phyloP scores from a whole-genome alignment of 495 filamentous ascomycete genomes.

The Corynascus novoguineensis region DNA sequence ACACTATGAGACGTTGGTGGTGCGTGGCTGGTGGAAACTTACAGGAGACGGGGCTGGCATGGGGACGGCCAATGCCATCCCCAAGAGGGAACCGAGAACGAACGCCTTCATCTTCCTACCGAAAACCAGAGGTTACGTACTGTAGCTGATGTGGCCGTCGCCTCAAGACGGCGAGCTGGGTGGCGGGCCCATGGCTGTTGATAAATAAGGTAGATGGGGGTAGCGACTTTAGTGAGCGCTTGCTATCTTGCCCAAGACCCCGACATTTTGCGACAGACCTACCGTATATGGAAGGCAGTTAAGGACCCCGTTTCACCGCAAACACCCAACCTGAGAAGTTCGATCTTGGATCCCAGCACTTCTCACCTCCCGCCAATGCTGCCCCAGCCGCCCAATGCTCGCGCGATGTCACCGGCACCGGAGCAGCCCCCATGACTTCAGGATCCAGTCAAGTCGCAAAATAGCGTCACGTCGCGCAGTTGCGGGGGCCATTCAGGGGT shows the following conservation, averaged over 20 bases:
- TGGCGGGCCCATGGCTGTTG: too few species aligned
- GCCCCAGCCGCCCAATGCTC: conserved; percentile 16
- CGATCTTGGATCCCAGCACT: not conserved
- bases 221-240: too few species aligned
- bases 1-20: not conserved
- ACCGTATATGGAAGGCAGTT: conserved; percentile 9
- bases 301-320: not conserved
- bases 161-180: too few species aligned
- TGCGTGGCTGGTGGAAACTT: not conserved
- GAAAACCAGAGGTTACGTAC: not conserved
- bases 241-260: too few species aligned
- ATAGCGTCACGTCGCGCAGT: conserved; percentile 19
- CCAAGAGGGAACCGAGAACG: conserved; percentile 20
- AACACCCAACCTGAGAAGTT: not conserved
- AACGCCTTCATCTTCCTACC: conserved; percentile 25
- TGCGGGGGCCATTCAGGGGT: conserved; percentile 2
- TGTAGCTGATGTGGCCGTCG: too few species aligned
- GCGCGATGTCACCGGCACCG: conserved; percentile 9
- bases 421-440: not conserved
- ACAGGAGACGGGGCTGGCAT: conserved; percentile 33
- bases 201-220: too few species aligned
- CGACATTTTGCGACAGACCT: not conserved
- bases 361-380: not conserved
- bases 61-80: conserved; percentile 24
- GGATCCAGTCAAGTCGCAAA: conserved; percentile 10